Evolutionary conservation across 768 basidiomycete genomes (phyloP), one percentile per base, ranked within the genome.

Genomic region (Suillus bovinus): DNA sequence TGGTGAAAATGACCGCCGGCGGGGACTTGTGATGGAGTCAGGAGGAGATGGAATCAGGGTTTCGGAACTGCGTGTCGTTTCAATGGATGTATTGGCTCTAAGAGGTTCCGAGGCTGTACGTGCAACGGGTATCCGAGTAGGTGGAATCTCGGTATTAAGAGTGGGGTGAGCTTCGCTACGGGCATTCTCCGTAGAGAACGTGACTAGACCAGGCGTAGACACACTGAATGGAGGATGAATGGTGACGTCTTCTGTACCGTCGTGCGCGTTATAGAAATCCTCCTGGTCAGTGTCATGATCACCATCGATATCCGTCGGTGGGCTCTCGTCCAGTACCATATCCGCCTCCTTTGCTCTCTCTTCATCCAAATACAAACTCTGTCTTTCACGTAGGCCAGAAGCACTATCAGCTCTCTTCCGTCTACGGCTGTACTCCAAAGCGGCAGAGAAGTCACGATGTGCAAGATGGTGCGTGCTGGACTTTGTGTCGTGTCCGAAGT

Each of bases 241-340:
- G 4, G 70, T 65, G 41, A 67, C 46, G 5, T 59, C 58, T 11
- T 66, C 68, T 16, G 57, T 59, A 14, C 56, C 39, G 27, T 64
- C 42, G 31, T 73, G 76, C 4, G 76, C 79, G 34, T 73, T 71
- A 60, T 85, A 83, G 50, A 79, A 81, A 60, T 75, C 74, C 70
- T 85, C 70, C 0, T 63, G 55, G 14, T 79, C 79, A 34, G 66
- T 69, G 39, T 80, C 79, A n/a, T 64, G 68, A 50, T 76, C 89
- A 31, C 77, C 81, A 31, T 92, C 91, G 24, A 91, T 71, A 74
- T 93, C 93, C 10, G 90, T 92, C 54, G 84, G 78, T 10, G 91
- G 91, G 61, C 74, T 77, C 72, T 94, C 92, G 69, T 94, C 91
- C 62, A 92, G 70, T 39, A 94, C 90, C 68, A 82, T 82, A 14